Conservation (phyloP, 2,329 filamentous ascomycete species). For the Diplodia corticola region DNA sequence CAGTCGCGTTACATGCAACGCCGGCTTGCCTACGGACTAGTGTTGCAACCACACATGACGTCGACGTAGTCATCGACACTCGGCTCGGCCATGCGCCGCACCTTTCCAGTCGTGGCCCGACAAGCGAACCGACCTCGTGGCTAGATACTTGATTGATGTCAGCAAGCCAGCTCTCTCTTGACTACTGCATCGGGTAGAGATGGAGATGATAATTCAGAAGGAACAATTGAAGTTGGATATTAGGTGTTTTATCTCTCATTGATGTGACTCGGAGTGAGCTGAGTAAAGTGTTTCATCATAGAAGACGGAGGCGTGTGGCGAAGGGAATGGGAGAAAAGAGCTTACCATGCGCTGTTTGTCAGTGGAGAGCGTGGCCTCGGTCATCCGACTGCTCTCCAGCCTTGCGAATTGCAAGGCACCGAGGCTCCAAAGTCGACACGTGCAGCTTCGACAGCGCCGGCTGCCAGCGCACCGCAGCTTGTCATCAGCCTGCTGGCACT, state of each 20-base stretch:
- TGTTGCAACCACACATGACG: background rate
- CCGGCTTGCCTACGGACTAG: no score
- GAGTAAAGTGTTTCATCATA: conserved; percentile 24
- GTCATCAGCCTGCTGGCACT: background rate
- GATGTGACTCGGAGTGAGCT: conserved; percentile 23
- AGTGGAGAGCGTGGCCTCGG: background rate
- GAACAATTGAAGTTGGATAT: conserved; percentile 21
- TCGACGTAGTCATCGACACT: background rate
- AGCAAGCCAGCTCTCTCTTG: background rate
- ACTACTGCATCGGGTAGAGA: background rate
- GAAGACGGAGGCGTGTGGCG: background rate
- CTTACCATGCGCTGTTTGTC: conserved; percentile 1
- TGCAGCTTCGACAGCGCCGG: background rate
- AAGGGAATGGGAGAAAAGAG: background rate
- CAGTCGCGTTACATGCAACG: background rate
- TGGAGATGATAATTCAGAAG: conserved; percentile 3
- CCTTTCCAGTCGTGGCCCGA: background rate
- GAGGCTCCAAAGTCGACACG: background rate
- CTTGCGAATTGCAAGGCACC: background rate
- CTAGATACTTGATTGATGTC: conserved; percentile 9
- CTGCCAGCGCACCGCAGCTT: background rate
- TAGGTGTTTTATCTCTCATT: conserved; percentile 19
- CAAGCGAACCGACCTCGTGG: background rate
- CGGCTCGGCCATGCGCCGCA: background rate
- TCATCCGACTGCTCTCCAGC: background rate